Base-by-base conservation (phyloP, 495 filamentous ascomycete genomes). In the Hypoxylon lienhwacheense region DNA sequence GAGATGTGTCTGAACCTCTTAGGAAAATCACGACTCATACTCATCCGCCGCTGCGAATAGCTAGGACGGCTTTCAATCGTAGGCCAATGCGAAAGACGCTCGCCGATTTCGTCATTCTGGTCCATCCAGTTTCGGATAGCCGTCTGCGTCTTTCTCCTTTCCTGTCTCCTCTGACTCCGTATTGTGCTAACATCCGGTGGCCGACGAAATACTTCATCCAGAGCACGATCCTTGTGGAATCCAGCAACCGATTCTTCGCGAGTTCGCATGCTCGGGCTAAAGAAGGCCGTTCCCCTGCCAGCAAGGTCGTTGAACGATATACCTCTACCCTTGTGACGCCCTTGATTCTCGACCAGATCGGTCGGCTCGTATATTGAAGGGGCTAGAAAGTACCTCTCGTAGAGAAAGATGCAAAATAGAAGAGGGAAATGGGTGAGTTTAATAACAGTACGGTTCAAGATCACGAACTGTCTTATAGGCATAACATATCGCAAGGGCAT, bases 61-160 rank as follows among this genome's bases (percentile, higher is more conserved):
- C 65, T 66, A 3, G 67, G 55, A n/a, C 70, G 61, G 45, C 68
- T 74, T 22, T 79, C 71, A 37, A 77, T 73, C 8, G 75, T 76
- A 21, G 73, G 69, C 56, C 73, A 79, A 37, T 72, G 70, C 11
- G 64, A 61, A 21, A 88, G 83, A 15, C 83, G 81, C 60, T 80
- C 77, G 22, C 78, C 81, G 8, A 80, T 79, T 2, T 80, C 86
- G 20, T 87, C 81, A 42, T 81, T 73, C 44, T 79, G 79, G 45
- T 91, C 86, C 86, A 96, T 95, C 90, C 90, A 95, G 37, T 85
- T 81, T 11, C 84, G 81, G 53, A 96, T 89, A 7, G 87, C 85
- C 48, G 83, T 88, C 47, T 83, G 83, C 5, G 80, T 88, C 60
- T 88, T 84, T 20, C 81, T 78, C 36, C 81, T 76, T 33, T 85